A percentile compares a stretch with the other conserved stretches of the same genome.
Evolutionary conservation across 192 early-diverging fungal species (phyloP).

Genomic region (Podila epicladia): DNA sequence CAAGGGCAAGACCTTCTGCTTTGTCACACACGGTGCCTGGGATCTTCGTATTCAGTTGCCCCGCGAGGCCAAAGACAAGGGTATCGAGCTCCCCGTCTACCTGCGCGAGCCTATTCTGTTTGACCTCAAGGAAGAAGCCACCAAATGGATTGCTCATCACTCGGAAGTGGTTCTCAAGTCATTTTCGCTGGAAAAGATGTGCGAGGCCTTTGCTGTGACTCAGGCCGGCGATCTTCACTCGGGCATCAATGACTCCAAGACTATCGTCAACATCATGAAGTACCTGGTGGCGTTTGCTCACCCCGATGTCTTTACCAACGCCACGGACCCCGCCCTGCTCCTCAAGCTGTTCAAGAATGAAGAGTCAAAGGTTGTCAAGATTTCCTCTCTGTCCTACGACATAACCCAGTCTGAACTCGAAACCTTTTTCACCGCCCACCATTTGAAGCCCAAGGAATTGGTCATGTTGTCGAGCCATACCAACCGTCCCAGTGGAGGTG

Average conservation of each 20-base stretch:
- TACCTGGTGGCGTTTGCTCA: constrained; percentile 61
- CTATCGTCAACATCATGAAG: constrained; percentile 67
- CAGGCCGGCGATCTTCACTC: constrained; percentile 58
- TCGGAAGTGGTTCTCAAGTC: constrained; percentile 60
- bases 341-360: constrained; percentile 71
- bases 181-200: constrained; percentile 67
- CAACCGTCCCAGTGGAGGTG: constrained; percentile 69
- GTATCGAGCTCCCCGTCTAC: constrained; percentile 64
- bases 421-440: constrained; percentile 63
- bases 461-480: constrained; percentile 69
- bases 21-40: constrained; percentile 80
- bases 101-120: constrained; percentile 70
- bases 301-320: constrained; percentile 65
- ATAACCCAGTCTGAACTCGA: constrained; percentile 71
- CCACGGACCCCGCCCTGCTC: constrained; percentile 71
- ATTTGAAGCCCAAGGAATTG: constrained; percentile 63
- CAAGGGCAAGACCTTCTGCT: constrained; percentile 65
- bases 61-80: constrained; percentile 72
- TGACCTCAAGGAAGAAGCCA: constrained; percentile 73
- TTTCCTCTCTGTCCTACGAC: constrained; percentile 70
- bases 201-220: constrained; percentile 61
- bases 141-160: constrained; percentile 70
- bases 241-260: constrained; percentile 69
- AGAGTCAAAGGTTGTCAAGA: constrained; percentile 69
- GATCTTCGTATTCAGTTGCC: constrained; percentile 75